These are phyloP conservation scores for Psilocybe cyanescens DNA, from an alignment of 768 basidiomycete species.

Conservation along the genomic window DNA sequence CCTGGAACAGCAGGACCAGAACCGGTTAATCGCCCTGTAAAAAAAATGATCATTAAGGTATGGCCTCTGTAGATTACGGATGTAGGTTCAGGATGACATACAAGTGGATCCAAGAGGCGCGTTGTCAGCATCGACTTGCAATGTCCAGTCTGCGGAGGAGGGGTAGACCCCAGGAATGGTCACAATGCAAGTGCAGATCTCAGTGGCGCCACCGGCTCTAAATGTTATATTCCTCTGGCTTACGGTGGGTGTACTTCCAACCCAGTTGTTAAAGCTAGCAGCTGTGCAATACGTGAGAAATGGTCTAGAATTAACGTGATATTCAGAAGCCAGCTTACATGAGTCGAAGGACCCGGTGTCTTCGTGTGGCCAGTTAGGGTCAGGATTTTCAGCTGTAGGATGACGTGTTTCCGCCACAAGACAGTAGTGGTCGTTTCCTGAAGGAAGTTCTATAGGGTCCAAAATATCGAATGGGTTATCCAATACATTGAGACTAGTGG, in stretches of 20 bases:
- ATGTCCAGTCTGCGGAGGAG: neutral
- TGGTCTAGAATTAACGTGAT: too few relatives aligned
- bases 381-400: neutral
- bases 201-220: neutral
- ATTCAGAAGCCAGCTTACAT: neutral
- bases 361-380: constrained; percentile 1
- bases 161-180: neutral
- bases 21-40: neutral
- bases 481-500: neutral
- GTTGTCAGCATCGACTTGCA: neutral
- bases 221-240: neutral
- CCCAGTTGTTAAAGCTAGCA: neutral
- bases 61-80: neutral
- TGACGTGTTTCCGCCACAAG: neutral
- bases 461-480: neutral
- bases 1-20: neutral
- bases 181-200: neutral
- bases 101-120: neutral
- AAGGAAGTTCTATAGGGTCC: neutral
- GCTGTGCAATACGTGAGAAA: neutral
- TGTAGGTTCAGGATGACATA: neutral
- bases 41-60: neutral
- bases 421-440: constrained; percentile 2
- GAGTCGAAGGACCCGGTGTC: neutral
- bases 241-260: neutral